Evolutionary conservation across 225 moss, liverwort and hornwort species (phyloP), one percentile per base, ranked within the genome.

Genomic region (Physcomitrellopsis africana): DNA sequence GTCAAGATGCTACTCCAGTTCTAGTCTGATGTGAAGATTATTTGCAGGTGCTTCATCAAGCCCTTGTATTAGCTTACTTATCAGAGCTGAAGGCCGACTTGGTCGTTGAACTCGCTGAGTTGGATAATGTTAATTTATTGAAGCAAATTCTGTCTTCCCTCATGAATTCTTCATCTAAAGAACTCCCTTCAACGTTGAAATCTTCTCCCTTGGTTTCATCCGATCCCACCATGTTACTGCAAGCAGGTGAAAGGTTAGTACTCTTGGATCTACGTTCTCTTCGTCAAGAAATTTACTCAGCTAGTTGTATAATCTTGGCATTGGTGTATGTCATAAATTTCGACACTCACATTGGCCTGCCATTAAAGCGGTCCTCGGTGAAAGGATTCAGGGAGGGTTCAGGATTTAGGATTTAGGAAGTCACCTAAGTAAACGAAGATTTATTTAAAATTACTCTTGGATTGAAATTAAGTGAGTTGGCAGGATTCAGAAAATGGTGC

Each of bases 401-500:
- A 2, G 17, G 16, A n/a, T 47, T 46, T 48, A 9, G 14, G 14
- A 46, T 16, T 44, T 46, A 12, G 4, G 14, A 44, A 19, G 8
- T 65, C 46, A 27, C 32, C 32, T 37, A 1, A 65, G 55, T 65
- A 54, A 12, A 48, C 23, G 12, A 23, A 24, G 12, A 17, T 22
- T 57, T 19, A 11, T 26, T 59, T n/a, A 13, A 26, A 43, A 9
- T 43, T 8, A 66, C 47, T 15, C 13, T 55, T 23, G 54, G 54
- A 10, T 14, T 72, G 22, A 47, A 57, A 61, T 46, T 16, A 60
- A 53, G 47, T 69, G 63, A 67, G 46, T 11, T 75, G 70, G 61
- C 84, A 87, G 87, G 81, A 27, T 84, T 19, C 87, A 84, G 69
- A 87, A 87, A 79, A 81, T 87, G 81, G 87, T 87, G 73, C 87